A percentile compares a stretch with the other conserved stretches of the same genome.
These are phyloP conservation scores for Penicillium roqueforti DNA, from an alignment of 495 filamentous ascomycete genomes.

Conservation along the genomic window DNA sequence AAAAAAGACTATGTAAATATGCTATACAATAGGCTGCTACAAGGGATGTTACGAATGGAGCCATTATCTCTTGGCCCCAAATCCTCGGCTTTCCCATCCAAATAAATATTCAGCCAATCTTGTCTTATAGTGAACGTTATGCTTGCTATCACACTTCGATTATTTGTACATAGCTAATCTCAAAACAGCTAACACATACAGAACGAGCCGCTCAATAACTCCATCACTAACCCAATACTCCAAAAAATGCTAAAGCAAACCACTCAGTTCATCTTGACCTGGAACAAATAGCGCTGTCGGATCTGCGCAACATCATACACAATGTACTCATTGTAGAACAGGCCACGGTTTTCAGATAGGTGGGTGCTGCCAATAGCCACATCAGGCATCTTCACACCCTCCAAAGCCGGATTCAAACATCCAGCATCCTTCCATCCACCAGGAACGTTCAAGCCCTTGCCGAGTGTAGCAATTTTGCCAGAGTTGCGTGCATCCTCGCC, in stretches of 20 bases:
- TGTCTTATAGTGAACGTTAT: no score
- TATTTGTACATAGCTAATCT: background rate
- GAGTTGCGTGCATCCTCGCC: conserved; percentile 55
- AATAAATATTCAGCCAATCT: no score
- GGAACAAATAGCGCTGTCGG: conserved; percentile 71
- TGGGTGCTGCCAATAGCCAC: background rate
- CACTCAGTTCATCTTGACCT: conserved; percentile 41
- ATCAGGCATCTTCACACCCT: conserved; percentile 61
- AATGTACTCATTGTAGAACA: conserved; percentile 59
- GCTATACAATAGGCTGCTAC: no score
- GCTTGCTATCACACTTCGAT: no score
- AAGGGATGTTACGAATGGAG: no score
- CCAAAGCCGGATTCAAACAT: conserved; percentile 55
- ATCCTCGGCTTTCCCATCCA: no score
- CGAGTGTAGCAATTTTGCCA: conserved; percentile 63
- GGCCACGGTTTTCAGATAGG: no score
- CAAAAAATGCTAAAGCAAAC: background rate
- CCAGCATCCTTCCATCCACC: conserved; percentile 71
- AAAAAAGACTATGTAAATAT: no score
- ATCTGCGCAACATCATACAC: conserved; percentile 77
- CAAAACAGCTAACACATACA: background rate
- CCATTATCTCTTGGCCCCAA: no score
- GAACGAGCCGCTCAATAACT: background rate
- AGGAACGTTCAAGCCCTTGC: conserved; percentile 58
- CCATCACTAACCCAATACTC: background rate